Conservation (phyloP, 2,329 filamentous ascomycete genomes). For the Dothistroma septosporum region DNA sequence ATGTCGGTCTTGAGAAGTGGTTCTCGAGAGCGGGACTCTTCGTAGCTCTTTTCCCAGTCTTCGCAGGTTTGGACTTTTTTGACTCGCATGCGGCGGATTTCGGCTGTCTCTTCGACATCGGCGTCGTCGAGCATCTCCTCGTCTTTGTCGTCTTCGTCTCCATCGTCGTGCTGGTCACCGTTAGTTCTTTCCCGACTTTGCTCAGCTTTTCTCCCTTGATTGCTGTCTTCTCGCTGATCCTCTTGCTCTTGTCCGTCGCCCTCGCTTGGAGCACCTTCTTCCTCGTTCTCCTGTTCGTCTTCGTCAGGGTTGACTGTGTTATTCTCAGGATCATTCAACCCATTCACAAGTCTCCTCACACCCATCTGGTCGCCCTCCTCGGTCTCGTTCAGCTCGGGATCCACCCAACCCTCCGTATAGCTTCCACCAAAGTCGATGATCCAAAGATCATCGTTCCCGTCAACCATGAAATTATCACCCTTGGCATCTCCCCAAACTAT, state of each 20-base stretch:
- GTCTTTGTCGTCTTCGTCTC: slow-evolving; percentile 5
- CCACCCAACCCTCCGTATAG: slow-evolving; percentile 39
- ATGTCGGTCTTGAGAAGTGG: neutral
- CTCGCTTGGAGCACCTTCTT: neutral
- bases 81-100: slow-evolving; percentile 4
- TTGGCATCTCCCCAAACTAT: slow-evolving; percentile 41
- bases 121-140: neutral
- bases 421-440: slow-evolving; percentile 40
- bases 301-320: slow-evolving; percentile 16
- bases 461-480: slow-evolving; percentile 41
- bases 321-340: slow-evolving; percentile 27
- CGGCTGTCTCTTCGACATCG: neutral
- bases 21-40: neutral
- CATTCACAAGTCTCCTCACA: slow-evolving; percentile 29
- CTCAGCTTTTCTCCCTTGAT: neutral
- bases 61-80: slow-evolving; percentile 2
- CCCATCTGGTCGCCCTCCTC: slow-evolving; percentile 35
- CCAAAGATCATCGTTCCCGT: slow-evolving; percentile 35
- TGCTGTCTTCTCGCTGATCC: slow-evolving; percentile 1
- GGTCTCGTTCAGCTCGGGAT: slow-evolving; percentile 34
- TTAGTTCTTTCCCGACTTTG: neutral
- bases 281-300: slow-evolving; percentile 10
- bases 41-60: slow-evolving; percentile 1
- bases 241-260: slow-evolving; percentile 6
- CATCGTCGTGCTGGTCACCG: slow-evolving; percentile 4